Evolutionary conservation across 768 basidiomycete genomes (phyloP), one percentile per base, ranked within the genome.

Genomic region (Lyophyllum semitale): DNA sequence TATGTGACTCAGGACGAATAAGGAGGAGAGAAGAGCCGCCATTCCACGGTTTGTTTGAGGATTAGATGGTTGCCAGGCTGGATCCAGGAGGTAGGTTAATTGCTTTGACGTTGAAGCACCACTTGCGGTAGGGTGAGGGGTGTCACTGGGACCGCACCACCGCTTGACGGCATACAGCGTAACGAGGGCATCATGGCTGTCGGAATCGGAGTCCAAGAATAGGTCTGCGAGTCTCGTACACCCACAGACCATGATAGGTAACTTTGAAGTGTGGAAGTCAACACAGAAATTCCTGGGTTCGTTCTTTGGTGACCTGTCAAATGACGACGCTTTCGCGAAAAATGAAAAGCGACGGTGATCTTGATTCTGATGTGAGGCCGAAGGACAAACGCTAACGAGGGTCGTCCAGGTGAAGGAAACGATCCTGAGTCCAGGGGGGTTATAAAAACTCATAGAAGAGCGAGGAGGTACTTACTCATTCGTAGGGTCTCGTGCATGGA

Each of bases 1-100:
- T 4, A 55, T 57, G 32, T 68, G 58, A 7, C 63, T 59, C 27
- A 71, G 58, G 4, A 67, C 45, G 46, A 65, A 65, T 8, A 71
- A 57, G 1, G 67, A 67, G 6, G 70, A 69, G 1, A 71, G 58
- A 12, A 71, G 58, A 5, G 65, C 64, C 1, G 70, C 68, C 53
- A 71, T 68, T 17, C 70, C 70, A 23, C 70, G 67, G 11, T 38
- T 22, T 30, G 62, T 68, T 43, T 71, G 70, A 18, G 20, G 25
- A 17, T 60, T 55, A 40, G 49, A 51, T 1, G 69, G 64, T 22
- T 67, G 61, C 68, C 68, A 69, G 12, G 64, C 59, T 8, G 49
- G 8, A 30, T 64, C 57, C 2, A 44, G 44, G 8, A 65, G 53
- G 38, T 61, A 67, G 22, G 57, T 59, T 9, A 58, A 54, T 38